Base-by-base conservation (phyloP, 192 early-diverging fungal genomes). In the Linnemannia schmuckeri region DNA sequence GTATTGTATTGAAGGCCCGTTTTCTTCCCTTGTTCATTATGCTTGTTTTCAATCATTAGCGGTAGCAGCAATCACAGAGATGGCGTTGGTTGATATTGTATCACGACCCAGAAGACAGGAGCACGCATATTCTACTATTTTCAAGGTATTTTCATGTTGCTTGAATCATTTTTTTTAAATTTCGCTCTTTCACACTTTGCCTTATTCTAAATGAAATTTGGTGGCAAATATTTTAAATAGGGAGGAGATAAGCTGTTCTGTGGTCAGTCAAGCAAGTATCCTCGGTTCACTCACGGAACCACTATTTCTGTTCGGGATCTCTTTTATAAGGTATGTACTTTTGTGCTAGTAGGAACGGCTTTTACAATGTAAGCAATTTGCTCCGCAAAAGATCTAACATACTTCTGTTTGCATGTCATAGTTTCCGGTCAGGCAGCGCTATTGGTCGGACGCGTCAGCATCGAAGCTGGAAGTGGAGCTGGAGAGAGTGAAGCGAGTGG, bases 271-370 rank as follows among this genome's bases (percentile, higher is more conserved):
- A 82, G 72, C 72, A 81, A 82, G 38, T 74, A 69, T 18, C 81
- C 74, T 5, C 78, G 84, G 13, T 81, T 72, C 70, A 82, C 82
- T 40, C 82, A 91, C 38, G 95, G 95, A 24, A 94, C 95, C 4
- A 93, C 90, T 8, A 88, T 94, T 0, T 85, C 89, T 24, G 90
- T 93, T n/a, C 85, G 89, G 10, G 94, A 95, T 81, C 61, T 95
- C 10, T 95, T 95, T 63, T 94, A 92, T 82, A 95, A 92, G 77
- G 94, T 95, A 89, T 5, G 17, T 33, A 73, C 15, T 9, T 9
- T 6, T 73, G 8, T 30, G 38, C 5, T 0, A 46, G 24, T 30
- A 2, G 30, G 22, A 38, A 10, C 6, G n/a, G 17, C 24, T 33
- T 46, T 1, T 4, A 4, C 1, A 13, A 30, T 15, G 12, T 30